Percentiles rank a stretch among this genome's conserved stretches.
These are phyloP conservation scores for Fusarium sp. DNA, from an alignment of 2,329 filamentous ascomycete species.

Conservation along the genomic window DNA sequence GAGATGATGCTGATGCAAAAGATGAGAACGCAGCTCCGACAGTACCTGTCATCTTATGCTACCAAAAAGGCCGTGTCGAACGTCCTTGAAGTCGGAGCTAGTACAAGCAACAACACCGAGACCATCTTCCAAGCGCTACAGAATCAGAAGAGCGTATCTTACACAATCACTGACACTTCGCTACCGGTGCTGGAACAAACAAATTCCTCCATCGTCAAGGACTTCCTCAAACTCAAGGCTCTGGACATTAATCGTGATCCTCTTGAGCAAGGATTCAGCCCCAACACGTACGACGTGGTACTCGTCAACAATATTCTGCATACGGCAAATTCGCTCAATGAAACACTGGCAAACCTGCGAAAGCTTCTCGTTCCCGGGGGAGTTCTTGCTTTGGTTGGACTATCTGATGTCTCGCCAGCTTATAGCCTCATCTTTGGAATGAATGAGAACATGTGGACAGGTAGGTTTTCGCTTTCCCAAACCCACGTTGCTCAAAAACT, in stretches of 20 bases:
- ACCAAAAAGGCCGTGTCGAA: background rate
- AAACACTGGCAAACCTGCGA: background rate
- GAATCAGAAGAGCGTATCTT: background rate
- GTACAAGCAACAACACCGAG: background rate
- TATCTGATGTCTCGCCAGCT: slow-evolving; percentile 18
- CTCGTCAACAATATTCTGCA: slow-evolving; percentile 15
- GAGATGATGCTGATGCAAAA: background rate
- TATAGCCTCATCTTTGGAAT: slow-evolving; percentile 21
- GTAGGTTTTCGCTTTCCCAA: background rate
- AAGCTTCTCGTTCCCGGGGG: slow-evolving; percentile 12
- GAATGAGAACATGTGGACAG: slow-evolving; percentile 23
- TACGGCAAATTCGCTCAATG: background rate
- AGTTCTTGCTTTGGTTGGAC: background rate
- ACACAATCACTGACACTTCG: slow-evolving; percentile 11
- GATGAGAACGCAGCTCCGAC: background rate
- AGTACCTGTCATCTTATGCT: slow-evolving; percentile 10
- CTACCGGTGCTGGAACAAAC: background rate
- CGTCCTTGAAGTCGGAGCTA: slow-evolving; percentile 16
- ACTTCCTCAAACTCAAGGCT: background rate
- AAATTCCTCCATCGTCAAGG: accelerated
- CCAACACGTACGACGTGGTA: background rate
- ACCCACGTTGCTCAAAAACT: accelerated
- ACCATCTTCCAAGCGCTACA: background rate
- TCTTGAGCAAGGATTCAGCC: background rate
- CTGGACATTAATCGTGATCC: slow-evolving; percentile 10